phyloP scores from a whole-genome alignment of 495 filamentous ascomycete genomes.

The Penicillium paradoxum region DNA sequence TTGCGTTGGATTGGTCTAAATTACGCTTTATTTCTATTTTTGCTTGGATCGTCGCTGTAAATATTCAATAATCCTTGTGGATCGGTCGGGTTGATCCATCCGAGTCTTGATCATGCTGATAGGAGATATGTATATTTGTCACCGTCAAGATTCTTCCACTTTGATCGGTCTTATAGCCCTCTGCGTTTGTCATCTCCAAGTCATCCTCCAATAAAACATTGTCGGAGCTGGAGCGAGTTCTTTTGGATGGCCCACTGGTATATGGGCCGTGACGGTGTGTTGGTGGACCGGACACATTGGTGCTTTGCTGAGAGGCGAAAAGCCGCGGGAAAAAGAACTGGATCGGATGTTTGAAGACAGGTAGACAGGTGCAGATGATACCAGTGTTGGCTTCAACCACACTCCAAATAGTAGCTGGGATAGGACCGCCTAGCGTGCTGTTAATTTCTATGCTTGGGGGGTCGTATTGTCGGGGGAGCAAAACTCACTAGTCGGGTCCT shows the following conservation, averaged over 20 bases:
- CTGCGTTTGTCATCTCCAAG: neutral
- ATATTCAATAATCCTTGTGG: neutral
- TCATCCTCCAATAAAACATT: neutral
- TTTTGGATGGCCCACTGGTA: neutral
- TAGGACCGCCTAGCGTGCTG: conserved; percentile 12
- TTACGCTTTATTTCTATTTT: neutral
- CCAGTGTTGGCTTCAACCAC: conserved; percentile 22
- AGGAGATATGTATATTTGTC: neutral
- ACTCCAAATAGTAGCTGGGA: conserved; percentile 19
- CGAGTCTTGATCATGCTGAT: neutral
- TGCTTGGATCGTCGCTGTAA: neutral
- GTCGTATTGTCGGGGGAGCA: conserved; percentile 5
- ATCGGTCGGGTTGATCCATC: neutral
- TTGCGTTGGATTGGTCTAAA: too few relatives aligned
- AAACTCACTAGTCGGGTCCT: conserved; percentile 19
- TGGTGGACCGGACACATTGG: neutral
- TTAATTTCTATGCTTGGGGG: conserved; percentile 12
- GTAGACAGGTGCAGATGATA: conserved; percentile 23
- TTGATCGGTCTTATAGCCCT: neutral
- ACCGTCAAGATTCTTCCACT: neutral
- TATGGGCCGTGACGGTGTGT: neutral
- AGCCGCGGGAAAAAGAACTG: conserved; percentile 24
- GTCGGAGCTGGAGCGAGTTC: neutral
- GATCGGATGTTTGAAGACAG: conserved; percentile 32
- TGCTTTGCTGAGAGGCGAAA: conserved; percentile 7